phyloP scores from a whole-genome alignment of 2,329 filamentous ascomycete genomes.

The Lasiodiplodia hormozganensis region DNA sequence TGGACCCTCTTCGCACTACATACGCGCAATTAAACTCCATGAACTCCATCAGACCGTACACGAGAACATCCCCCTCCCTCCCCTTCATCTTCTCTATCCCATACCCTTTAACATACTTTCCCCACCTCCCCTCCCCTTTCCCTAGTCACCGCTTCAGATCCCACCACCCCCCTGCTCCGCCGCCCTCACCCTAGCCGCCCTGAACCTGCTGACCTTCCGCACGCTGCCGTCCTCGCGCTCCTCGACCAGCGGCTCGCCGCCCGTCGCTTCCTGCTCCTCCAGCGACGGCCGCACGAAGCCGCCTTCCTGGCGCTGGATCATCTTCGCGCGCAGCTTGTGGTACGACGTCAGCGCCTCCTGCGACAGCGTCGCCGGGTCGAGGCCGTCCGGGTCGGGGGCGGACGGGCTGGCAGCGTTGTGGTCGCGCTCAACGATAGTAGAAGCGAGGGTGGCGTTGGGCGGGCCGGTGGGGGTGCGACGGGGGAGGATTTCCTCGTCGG shows the following conservation, averaged over 20 bases:
- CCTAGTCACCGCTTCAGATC: neutral
- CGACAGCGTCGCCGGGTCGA: conserved; percentile 75
- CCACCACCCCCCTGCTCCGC: conserved; percentile 32
- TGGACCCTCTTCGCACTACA: too few species aligned
- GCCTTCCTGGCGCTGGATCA: conserved; percentile 84
- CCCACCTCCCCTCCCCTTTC: neutral
- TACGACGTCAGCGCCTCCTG: conserved; percentile 84
- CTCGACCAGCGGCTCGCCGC: conserved; percentile 64
- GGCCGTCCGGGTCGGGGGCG: conserved; percentile 49
- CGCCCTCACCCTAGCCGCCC: conserved; percentile 66
- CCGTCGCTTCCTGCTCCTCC: conserved; percentile 65
- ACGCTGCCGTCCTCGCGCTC: conserved; percentile 67
- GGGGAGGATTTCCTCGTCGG: conserved; percentile 31
- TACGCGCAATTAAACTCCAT: too few species aligned
- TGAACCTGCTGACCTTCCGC: conserved; percentile 74
- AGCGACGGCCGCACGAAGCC: conserved; percentile 72
- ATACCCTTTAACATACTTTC: too few species aligned
- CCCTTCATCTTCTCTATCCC: too few species aligned
- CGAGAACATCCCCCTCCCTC: too few species aligned
- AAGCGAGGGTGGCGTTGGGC: conserved; percentile 62
- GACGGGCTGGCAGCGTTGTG: conserved; percentile 34
- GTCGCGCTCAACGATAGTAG: conserved; percentile 62
- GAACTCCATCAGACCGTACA: too few species aligned
- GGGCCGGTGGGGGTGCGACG: conserved; percentile 48
- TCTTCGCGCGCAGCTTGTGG: conserved; percentile 79